A percentile compares a stretch with the other conserved stretches of the same genome.
phyloP scores from a whole-genome alignment of 2,329 filamentous ascomycete genomes.

The Coleophoma crateriformis region DNA sequence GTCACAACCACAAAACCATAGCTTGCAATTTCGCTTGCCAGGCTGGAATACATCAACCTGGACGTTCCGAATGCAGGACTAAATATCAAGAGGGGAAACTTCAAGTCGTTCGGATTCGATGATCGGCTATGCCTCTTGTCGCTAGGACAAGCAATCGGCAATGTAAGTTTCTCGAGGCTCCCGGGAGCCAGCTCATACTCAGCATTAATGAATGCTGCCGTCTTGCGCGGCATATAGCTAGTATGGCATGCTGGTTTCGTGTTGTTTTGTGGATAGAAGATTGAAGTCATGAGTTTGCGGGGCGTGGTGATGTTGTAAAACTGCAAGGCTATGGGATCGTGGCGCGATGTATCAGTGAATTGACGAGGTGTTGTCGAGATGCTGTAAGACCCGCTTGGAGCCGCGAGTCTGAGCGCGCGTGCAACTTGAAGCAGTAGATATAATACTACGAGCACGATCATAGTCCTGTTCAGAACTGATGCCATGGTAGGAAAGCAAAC shows the following conservation, averaged over 20 bases:
- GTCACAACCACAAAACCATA: conserved; percentile 34
- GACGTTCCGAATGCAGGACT: conserved; percentile 30
- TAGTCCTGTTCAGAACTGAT: too few species aligned
- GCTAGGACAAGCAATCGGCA: background rate
- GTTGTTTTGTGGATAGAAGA: conserved; percentile 8
- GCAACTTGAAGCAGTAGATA: too few species aligned
- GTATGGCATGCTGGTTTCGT: background rate
- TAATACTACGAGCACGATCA: too few species aligned
- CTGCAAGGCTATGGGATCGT: conserved; percentile 1
- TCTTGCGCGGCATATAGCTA: background rate
- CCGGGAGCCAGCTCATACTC: background rate
- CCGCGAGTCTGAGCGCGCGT: background rate
- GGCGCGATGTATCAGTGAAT: conserved; percentile 9
- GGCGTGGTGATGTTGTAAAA: conserved; percentile 1
- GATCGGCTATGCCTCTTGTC: background rate
- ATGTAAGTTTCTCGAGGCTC: background rate
- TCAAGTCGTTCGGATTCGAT: background rate
- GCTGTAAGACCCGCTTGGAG: background rate
- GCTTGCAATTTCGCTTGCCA: conserved; percentile 32
- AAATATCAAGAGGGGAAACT: conserved; percentile 23
- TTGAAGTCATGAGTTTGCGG: conserved; percentile 9
- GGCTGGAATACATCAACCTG: conserved; percentile 32
- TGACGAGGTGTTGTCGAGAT: background rate
- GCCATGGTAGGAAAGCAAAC: too few species aligned
- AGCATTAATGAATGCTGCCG: background rate